A percentile compares a stretch with the other conserved stretches of the same genome.
Evolutionary conservation across 768 basidiomycete species (phyloP).

Genomic region (Coprinopsis marcescibilis): DNA sequence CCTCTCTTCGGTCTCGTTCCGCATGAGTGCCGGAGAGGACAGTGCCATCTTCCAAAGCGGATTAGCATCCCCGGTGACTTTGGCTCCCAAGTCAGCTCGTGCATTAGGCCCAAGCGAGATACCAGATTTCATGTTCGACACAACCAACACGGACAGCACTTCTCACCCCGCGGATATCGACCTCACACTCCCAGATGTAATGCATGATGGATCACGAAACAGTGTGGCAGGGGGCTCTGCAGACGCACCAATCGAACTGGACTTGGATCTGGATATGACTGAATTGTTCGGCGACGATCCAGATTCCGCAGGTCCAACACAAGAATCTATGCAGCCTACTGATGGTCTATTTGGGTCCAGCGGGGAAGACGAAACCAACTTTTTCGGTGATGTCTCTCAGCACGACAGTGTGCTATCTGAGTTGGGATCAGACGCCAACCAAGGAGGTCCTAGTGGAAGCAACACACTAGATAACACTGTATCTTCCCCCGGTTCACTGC

Average conservation of each 20-base stretch:
- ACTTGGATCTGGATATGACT: conserved; percentile 65
- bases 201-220: conserved; percentile 18
- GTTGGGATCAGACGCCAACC: neutral
- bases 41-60: conserved; percentile 51
- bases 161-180: conserved; percentile 49
- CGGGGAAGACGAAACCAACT: conserved; percentile 12
- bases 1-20: conserved; percentile 62
- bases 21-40: conserved; percentile 64
- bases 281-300: conserved; percentile 51
- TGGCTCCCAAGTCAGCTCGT: conserved; percentile 76
- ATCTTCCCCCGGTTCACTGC: conserved; percentile 34
- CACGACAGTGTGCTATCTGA: conserved; percentile 14
- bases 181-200: conserved; percentile 40
- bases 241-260: conserved; percentile 79
- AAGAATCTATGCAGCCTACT: conserved; percentile 26
- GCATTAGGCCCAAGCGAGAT: conserved; percentile 49
- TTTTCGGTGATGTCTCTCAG: conserved; percentile 29
- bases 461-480: conserved; percentile 11
- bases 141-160: conserved; percentile 30
- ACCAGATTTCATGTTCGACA: conserved; percentile 59
- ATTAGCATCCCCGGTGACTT: conserved; percentile 71
- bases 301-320: conserved; percentile 27
- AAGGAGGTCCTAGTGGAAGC: conserved; percentile 20
- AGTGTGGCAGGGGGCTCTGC: conserved; percentile 51
- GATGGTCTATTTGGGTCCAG: conserved; percentile 51